These are phyloP conservation scores for Capronia americana DNA, from an alignment of 2,329 filamentous ascomycete species.

Conservation along the genomic window DNA sequence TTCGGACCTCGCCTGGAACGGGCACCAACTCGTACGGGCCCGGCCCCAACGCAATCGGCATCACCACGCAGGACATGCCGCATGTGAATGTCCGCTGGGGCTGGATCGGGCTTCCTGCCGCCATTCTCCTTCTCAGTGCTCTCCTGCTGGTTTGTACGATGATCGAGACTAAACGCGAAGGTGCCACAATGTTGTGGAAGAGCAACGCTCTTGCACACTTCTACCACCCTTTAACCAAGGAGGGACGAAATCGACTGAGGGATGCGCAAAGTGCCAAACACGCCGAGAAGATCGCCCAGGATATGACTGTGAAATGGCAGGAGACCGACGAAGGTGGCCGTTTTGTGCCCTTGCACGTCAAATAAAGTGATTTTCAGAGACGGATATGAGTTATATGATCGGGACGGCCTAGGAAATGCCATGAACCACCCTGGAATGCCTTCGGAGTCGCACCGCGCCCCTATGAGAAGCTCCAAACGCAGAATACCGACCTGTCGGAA, in stretches of 20 bases:
- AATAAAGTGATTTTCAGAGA: too few species aligned
- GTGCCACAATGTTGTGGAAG: slow-evolving; percentile 22
- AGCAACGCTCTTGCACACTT: slow-evolving; percentile 11
- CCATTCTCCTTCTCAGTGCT: slow-evolving; percentile 11
- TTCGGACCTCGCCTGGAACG: neutral
- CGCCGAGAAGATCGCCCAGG: slow-evolving; percentile 6
- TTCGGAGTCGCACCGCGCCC: too few species aligned
- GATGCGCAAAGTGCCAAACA: slow-evolving; percentile 6
- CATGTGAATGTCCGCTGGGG: slow-evolving; percentile 22
- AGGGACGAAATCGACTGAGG: slow-evolving; percentile 1
- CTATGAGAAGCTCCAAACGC: too few species aligned
- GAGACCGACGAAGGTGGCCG: slow-evolving; percentile 7
- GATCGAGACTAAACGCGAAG: neutral
- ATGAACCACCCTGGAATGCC: too few species aligned
- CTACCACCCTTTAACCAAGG: slow-evolving; percentile 11
- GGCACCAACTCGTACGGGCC: slow-evolving; percentile 2
- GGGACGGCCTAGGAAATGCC: too few species aligned
- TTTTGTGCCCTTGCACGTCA: slow-evolving; percentile 1
- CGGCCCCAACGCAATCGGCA: neutral
- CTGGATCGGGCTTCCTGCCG: slow-evolving; percentile 20
- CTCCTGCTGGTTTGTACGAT: slow-evolving; percentile 14
- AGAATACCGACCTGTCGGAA: too few species aligned
- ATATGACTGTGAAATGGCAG: slow-evolving; percentile 11
- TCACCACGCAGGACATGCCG: slow-evolving; percentile 13
- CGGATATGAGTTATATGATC: too few species aligned